Base-by-base conservation (phyloP, 495 filamentous ascomycete genomes). In the Rostrohypoxylon terebratum region DNA sequence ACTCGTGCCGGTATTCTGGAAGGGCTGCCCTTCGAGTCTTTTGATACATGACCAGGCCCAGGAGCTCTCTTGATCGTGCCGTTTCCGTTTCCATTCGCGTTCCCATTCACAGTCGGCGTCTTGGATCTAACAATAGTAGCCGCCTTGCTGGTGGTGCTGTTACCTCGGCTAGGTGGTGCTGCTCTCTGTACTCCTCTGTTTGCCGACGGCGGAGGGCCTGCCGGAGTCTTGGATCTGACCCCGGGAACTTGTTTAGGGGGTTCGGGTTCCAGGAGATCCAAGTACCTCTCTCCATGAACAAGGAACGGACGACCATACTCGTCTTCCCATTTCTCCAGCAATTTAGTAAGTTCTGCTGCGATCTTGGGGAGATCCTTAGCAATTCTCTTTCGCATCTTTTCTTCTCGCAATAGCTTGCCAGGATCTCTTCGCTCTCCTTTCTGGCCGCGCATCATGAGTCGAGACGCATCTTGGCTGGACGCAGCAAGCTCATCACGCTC, bases 311-410 rank as follows among this genome's bases (percentile, higher is more conserved):
- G 88, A 34, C 94, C 94, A 76, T 93, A 97, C 67, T 98, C 94
- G 64, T 97, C 92, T 77, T 98, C 96, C 92, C 92, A 99, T 38
- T 87, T 81, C 81, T 96, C 94, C 31, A 99, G 84, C 47, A 87
- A 84, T 74, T 90, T 96, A 68, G 87, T 89, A 45, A 99, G 83
- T 9, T 98, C 94, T 0, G 85, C 84, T 59, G 94, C 92, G 14
- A 99, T 84, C 80, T 96, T 98, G 5, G 96, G 96, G 47, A 99
- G 84, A 71, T 99, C 96, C 80, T 98, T 98, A 14, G 93, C 86
- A 65, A 98, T 97, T 25, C 94, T 85, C 87, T 98, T 99, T 44
- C 96, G 88, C 93, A 97, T 96, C 86, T 97, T 98, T 83, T 99
- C 96, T 77, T 99, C 96, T 23, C 96, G 87, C 31, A 99, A 83